Conservation (phyloP, 208 protist species). For the Acanthamoeba triangularis region DNA sequence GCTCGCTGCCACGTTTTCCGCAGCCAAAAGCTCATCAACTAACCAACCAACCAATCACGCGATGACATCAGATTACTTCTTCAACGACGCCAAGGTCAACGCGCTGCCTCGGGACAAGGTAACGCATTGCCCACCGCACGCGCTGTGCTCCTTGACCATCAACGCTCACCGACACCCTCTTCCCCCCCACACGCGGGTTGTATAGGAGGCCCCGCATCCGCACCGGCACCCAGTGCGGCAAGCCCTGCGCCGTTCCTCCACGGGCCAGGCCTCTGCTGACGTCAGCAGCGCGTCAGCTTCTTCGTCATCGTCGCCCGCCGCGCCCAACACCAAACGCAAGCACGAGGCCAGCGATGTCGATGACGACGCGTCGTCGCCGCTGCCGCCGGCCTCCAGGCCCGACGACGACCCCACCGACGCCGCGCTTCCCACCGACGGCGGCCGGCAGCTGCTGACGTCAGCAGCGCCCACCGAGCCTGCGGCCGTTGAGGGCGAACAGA, state of each 20-base stretch:
- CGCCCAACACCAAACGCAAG: background rate
- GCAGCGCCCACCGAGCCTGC: too few species aligned
- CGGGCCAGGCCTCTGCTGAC: background rate
- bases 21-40: background rate
- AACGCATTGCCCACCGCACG: background rate
- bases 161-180: background rate
- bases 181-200: background rate
- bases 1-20: too few species aligned
- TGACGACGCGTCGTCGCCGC: background rate
- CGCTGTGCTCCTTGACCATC: background rate
- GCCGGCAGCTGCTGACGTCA: background rate
- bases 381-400: background rate
- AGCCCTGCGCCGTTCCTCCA: background rate
- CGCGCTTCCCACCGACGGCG: too few species aligned
- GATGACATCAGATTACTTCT: background rate
- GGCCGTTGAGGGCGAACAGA: background rate
- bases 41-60: background rate
- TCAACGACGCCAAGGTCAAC: conserved; percentile 48
- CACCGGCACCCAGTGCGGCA: background rate
- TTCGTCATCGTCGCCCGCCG: background rate
- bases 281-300: background rate
- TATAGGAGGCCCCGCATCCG: background rate
- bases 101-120: conserved; percentile 23
- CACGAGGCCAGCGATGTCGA: background rate
- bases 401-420: too few species aligned